Base-by-base conservation (phyloP, 805 yeast species). In the Ogataea populi-albae region DNA sequence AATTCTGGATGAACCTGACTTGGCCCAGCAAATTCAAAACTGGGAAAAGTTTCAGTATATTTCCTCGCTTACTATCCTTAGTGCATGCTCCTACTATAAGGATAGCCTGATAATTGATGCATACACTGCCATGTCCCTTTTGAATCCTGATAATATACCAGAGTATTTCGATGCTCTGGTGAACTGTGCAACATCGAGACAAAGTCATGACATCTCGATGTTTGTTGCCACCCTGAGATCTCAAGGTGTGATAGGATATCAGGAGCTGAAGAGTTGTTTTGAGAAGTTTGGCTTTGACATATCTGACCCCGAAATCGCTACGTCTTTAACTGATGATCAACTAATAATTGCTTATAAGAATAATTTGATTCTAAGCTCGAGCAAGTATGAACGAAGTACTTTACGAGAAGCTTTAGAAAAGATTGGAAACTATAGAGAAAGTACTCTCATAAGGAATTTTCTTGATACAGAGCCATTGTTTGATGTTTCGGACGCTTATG, bases 91-190 rank as follows among this genome's bases (percentile, higher is more conserved):
- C 14, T 66, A 66, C 43, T 79, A 76, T 50, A 47, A 65, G 17
- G 82, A 77, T 42, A 63, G 67, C 12, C 55, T 65, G 21, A 61
- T 83, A 9, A 64, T 68, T 10, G 60, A 61, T 14, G 66, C 75
- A 25, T 83, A 72, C 50, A 66, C 70, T 15, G 51, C 55, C 0
- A 66, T 70, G 35, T 47, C 55, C 4, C 34, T 41, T 0, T 38
- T 64, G 32, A 86, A 81, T 52, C 68, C 73, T 0, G 52, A 45
- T 0, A 62, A 68, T 30, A 43, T 53, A 2, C 77, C 83, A 1
- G 55, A 62, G 22, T 81, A 79, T 45, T 71, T 76, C 46, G 88
- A 83, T 52, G 73, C 81, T 0, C 54, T 83, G 22, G 62, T 58
- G 5, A 69, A 59, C 25, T 62, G 81, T 24, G 71, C 82, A 0